Evolutionary conservation across 345 rosid genomes (phyloP).

Genomic region (Gossypium arboreum): DNA sequence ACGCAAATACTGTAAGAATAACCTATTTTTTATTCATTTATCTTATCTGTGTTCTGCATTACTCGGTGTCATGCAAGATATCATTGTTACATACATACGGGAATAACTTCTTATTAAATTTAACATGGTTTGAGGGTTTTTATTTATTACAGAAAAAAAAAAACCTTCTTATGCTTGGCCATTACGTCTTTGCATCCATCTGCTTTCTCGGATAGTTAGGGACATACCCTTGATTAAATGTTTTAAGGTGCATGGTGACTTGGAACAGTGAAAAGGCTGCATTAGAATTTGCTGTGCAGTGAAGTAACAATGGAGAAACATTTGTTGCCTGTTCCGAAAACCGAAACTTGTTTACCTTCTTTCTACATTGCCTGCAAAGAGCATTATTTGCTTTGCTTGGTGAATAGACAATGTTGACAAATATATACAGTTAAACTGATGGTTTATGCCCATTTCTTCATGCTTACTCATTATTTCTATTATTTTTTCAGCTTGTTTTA

Average conservation of each 20-base stretch:
- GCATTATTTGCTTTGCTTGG: neutral
- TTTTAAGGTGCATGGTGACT: neutral
- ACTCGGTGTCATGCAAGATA: neutral
- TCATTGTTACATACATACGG: neutral
- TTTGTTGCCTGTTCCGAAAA: neutral
- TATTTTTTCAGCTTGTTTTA: slow-evolving; percentile 55
- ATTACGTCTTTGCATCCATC: neutral
- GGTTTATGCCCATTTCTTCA: neutral
- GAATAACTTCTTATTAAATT: neutral
- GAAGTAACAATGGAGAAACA: neutral
- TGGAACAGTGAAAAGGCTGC: neutral
- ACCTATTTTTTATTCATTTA: neutral
- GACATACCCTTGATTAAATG: neutral
- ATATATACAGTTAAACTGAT: neutral
- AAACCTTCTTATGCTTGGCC: neutral
- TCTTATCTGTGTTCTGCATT: neutral
- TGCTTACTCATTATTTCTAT: neutral
- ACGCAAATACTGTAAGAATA: slow-evolving; percentile 81
- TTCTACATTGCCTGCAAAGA: neutral
- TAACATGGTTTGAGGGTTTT: neutral
- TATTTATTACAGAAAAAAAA: neutral
- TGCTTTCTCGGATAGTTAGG: neutral
- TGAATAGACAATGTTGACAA: neutral
- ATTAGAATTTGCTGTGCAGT: neutral
- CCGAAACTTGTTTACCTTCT: neutral